phyloP scores from a whole-genome alignment of 805 yeast genomes.

The Candida ovalis region DNA sequence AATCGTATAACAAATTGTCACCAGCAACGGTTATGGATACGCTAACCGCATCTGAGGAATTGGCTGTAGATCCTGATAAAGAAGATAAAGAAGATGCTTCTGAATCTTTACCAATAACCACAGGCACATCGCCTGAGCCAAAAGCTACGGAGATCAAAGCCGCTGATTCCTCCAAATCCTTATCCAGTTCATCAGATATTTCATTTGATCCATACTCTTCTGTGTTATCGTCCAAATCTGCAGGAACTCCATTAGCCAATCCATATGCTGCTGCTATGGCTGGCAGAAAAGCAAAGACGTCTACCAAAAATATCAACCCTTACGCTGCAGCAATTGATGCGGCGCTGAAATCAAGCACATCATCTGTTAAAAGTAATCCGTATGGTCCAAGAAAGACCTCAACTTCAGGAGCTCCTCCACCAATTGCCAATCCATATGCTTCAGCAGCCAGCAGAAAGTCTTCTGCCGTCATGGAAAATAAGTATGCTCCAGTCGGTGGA shows the following conservation, averaged over 20 bases:
- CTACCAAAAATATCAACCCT: background rate
- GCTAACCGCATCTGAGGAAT: too few species aligned
- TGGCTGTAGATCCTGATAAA: background rate
- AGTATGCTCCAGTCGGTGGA: slow-evolving; percentile 4
- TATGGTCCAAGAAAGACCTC: slow-evolving; percentile 5
- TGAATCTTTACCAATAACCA: background rate
- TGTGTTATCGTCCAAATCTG: background rate
- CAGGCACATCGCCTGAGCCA: background rate
- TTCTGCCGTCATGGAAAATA: slow-evolving; percentile 6
- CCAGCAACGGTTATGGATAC: too few species aligned
- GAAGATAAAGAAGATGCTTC: too few species aligned
- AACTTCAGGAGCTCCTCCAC: slow-evolving; percentile 1
- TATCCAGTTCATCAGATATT: background rate
- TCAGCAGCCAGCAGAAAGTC: slow-evolving; percentile 9
- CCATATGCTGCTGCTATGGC: background rate
- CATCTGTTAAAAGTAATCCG: background rate
- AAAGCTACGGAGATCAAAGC: background rate
- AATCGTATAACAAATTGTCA: too few species aligned
- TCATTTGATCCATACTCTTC: background rate
- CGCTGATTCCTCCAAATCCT: too few species aligned
- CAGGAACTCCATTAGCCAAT: background rate
- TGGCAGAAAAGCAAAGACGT: background rate
- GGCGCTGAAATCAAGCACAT: background rate
- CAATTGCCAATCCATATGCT: slow-evolving; percentile 21
- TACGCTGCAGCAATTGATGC: slow-evolving; percentile 2